Conservation (phyloP, 78 protist species). For the Dictyostelium firmibasis region DNA sequence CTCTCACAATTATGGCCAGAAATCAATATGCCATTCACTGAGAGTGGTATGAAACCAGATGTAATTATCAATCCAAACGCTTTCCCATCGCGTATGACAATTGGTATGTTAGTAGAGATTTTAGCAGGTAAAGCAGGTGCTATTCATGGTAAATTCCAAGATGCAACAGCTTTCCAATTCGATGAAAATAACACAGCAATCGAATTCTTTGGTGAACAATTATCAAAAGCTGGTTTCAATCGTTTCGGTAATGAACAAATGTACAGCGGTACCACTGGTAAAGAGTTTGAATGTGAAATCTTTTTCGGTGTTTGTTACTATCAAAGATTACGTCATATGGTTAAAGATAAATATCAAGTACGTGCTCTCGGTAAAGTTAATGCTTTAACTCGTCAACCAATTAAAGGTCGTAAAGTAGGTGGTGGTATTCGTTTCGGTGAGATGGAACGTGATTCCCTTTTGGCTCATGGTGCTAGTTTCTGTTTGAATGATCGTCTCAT, state of each 20-base stretch:
- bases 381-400: constrained; percentile 96
- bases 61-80: constrained; percentile 99
- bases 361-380: constrained; percentile 95
- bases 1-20: constrained; percentile 87
- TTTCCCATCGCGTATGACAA: constrained; percentile 99
- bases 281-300: constrained; percentile 93
- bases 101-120: constrained; percentile 98
- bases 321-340: constrained; percentile 99
- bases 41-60: constrained; percentile 97
- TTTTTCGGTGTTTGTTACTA: constrained; percentile 97
- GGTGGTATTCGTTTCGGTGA: constrained; percentile 99
- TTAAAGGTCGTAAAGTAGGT: constrained; percentile 92
- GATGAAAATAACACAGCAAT: constrained; percentile 88
- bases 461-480: constrained; percentile 97
- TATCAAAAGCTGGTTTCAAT: constrained; percentile 93
- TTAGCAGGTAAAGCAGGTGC: constrained; percentile 96
- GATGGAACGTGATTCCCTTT: constrained; percentile 99
- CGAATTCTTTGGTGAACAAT: constrained; percentile 95
- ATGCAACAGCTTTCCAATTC: constrained; percentile 95
- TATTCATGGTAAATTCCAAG: constrained; percentile 92
- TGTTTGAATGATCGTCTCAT: constrained; percentile 95
- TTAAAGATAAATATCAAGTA: constrained; percentile 99
- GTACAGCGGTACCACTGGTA: constrained; percentile 95
- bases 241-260: constrained; percentile 95
- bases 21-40: constrained; percentile 99